These are phyloP conservation scores for Annulohypoxylon moriforme DNA, from an alignment of 495 filamentous ascomycete genomes.

Conservation along the genomic window DNA sequence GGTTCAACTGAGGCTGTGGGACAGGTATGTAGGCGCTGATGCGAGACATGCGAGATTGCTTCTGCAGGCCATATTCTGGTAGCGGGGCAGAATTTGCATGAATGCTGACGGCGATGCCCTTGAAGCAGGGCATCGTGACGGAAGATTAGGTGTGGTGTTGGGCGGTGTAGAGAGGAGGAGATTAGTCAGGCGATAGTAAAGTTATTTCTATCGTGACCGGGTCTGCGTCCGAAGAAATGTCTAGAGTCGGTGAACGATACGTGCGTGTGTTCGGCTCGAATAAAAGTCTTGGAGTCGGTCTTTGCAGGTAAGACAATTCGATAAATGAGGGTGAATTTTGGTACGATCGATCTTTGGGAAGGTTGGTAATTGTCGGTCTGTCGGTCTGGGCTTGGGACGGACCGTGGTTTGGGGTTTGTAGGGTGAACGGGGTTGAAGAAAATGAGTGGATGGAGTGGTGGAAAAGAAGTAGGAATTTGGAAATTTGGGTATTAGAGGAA, in stretches of 20 bases:
- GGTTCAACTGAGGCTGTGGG: conserved; percentile 81
- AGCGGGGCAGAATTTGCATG: conserved; percentile 90
- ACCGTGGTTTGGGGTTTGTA: conserved; percentile 1
- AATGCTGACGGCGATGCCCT: conserved; percentile 95
- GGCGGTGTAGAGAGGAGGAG: background rate
- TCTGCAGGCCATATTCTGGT: conserved; percentile 93
- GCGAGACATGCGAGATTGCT: conserved; percentile 86
- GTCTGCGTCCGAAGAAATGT: conserved; percentile 6
- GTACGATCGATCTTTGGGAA: conserved; percentile 4
- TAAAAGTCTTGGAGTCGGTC: conserved; percentile 12
- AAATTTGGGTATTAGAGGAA: conserved; percentile 28
- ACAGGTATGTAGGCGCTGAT: conserved; percentile 98
- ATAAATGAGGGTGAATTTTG: conserved; percentile 15
- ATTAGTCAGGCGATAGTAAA: background rate
- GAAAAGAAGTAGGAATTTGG: conserved; percentile 1
- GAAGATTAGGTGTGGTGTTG: conserved; percentile 16
- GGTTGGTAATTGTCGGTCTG: conserved; percentile 3
- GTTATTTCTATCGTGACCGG: conserved; percentile 17
- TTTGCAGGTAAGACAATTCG: conserved; percentile 21
- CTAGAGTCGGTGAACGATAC: conserved; percentile 20
- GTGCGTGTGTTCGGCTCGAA: conserved; percentile 1
- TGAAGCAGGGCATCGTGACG: conserved; percentile 90
- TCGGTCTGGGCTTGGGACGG: conserved; percentile 9
- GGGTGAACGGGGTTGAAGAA: conserved; percentile 4
- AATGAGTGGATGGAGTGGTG: conserved; percentile 9